A percentile compares a stretch with the other conserved stretches of the same genome.
Evolutionary conservation across 805 yeast species (phyloP).

Genomic region (Saccharomyces kudriavzevii): DNA sequence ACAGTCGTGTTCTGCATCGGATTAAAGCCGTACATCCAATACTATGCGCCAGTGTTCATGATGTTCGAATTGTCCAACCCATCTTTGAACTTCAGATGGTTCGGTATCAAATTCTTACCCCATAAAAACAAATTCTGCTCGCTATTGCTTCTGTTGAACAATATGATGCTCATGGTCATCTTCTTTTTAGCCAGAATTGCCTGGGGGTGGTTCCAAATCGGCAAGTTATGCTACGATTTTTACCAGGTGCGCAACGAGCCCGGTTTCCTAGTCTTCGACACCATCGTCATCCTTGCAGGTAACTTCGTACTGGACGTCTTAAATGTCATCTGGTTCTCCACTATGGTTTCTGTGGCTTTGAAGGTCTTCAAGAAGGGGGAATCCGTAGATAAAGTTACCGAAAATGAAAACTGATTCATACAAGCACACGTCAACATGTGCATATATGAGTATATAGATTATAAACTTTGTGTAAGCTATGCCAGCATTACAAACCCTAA

Average conservation of each 20-base stretch:
- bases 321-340: conserved; percentile 72
- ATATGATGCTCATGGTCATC: conserved; percentile 44
- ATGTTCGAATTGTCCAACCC: conserved; percentile 83
- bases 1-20: conserved; percentile 60
- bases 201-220: conserved; percentile 75
- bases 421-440: background rate
- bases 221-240: conserved; percentile 40
- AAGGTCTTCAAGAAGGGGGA: conserved; percentile 27
- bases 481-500: background rate
- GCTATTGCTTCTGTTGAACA: conserved; percentile 43
- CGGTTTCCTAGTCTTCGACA: conserved; percentile 38
- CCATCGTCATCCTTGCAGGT: conserved; percentile 30
- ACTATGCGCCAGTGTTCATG: conserved; percentile 70
- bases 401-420: background rate
- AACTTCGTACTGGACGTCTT: conserved; percentile 56
- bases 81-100: conserved; percentile 84
- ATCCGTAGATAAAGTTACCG: background rate
- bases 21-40: conserved; percentile 62
- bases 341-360: conserved; percentile 61
- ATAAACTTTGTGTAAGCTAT: background rate
- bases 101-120: conserved; percentile 36
- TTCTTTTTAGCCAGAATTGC: conserved; percentile 68
- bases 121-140: conserved; percentile 35
- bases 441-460: background rate
- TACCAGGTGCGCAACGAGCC: conserved; percentile 33